Evolutionary conservation across 495 filamentous ascomycete species (phyloP).

Genomic region (Aspergillus homomorphus): DNA sequence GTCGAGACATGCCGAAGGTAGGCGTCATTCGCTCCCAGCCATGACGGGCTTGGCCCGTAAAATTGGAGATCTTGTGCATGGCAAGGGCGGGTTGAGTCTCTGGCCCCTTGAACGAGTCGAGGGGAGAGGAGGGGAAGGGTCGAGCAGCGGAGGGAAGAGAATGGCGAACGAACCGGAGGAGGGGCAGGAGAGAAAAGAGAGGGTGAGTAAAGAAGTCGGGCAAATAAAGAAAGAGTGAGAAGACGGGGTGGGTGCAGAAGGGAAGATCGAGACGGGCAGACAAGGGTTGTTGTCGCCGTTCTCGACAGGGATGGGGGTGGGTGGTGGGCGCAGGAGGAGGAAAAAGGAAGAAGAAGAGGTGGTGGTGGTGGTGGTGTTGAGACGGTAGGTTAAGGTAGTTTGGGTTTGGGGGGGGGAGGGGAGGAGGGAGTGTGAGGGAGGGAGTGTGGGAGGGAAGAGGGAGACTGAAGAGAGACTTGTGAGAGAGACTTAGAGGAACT

Average conservation of each 20-base stretch:
- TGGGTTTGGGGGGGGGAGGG: not conserved
- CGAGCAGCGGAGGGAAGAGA: conserved; percentile 20
- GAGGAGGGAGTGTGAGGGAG: conserved; percentile 30
- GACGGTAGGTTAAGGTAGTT: too few species aligned
- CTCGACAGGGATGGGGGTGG: conserved; percentile 43
- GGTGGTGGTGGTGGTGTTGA: too few species aligned
- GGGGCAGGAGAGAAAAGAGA: conserved; percentile 16
- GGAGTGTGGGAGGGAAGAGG: not conserved
- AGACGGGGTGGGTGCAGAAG: not conserved
- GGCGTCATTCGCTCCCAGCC: conserved; percentile 90
- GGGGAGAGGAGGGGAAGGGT: conserved; percentile 40
- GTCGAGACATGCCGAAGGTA: conserved; percentile 74
- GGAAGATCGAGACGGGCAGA: conserved; percentile 12
- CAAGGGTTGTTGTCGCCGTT: conserved; percentile 22
- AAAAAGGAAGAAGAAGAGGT: too few species aligned
- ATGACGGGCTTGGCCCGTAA: conserved; percentile 77
- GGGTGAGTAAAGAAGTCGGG: conserved; percentile 8
- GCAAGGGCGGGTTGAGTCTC: conserved; percentile 34
- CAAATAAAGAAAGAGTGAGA: not conserved
- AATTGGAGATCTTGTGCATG: conserved; percentile 94
- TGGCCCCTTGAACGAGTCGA: conserved; percentile 42
- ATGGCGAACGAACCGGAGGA: conserved; percentile 24
- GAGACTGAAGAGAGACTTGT: too few species aligned
- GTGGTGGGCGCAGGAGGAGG: too few species aligned
- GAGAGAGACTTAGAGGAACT: not conserved